Evolutionary conservation across 805 yeast genomes (phyloP).

Genomic region (Danielozyma ontarioensis): DNA sequence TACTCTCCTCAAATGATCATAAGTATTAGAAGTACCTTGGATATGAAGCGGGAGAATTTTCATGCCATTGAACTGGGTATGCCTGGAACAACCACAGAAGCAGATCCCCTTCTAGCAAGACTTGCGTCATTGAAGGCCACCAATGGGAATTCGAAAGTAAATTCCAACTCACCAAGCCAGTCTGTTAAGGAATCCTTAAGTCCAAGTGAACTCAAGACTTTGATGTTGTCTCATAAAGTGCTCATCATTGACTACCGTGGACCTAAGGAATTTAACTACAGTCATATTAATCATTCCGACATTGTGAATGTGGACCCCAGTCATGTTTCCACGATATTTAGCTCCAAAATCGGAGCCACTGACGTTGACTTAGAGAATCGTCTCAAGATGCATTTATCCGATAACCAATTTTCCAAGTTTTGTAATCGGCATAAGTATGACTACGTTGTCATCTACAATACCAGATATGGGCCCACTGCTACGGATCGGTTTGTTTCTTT

Average conservation of each 20-base stretch:
- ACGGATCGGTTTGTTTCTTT: conserved; percentile 31
- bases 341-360: conserved; percentile 26
- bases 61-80: too few relatives aligned
- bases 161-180: too few relatives aligned
- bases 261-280: conserved; percentile 50
- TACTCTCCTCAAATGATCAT: too few relatives aligned
- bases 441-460: conserved; percentile 62
- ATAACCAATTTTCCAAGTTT: conserved; percentile 51
- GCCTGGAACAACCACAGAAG: background rate
- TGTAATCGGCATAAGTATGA: conserved; percentile 50
- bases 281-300: conserved; percentile 58
- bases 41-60: too few relatives aligned
- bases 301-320: conserved; percentile 73
- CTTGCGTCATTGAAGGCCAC: background rate
- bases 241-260: conserved; percentile 73
- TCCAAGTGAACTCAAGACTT: background rate
- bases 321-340: conserved; percentile 11
- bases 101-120: background rate
- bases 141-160: too few relatives aligned
- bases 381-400: conserved; percentile 53
- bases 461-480: conserved; percentile 27
- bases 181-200: background rate
- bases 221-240: conserved; percentile 15
- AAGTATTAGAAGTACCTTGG: too few relatives aligned
- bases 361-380: conserved; percentile 65